phyloP scores from a whole-genome alignment of 2,329 filamentous ascomycete species.

The Podosphaera leucotricha region DNA sequence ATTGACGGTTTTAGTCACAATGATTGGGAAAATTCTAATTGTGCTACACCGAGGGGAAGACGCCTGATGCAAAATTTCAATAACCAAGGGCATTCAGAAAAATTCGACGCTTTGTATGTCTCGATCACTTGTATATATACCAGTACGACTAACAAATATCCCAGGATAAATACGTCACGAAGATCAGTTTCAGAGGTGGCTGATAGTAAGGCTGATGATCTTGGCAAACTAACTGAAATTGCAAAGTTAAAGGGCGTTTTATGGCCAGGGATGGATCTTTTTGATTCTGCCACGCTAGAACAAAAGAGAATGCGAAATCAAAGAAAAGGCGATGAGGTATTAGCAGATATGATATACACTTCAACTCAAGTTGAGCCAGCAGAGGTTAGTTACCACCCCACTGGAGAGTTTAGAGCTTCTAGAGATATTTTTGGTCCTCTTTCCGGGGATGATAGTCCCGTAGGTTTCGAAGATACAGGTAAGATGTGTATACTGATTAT shows the following conservation, averaged over 20 bases:
- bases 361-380: constrained; percentile 38
- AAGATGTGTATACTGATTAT: constrained; percentile 2
- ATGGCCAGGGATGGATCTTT: constrained; percentile 61
- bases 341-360: constrained; percentile 38
- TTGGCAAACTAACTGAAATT: constrained; percentile 11
- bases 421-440: constrained; percentile 37
- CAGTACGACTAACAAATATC: constrained; percentile 1
- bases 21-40: constrained; percentile 7
- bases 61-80: not conserved
- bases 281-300: constrained; percentile 52
- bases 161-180: constrained; percentile 10
- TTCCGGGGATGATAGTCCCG: constrained; percentile 27
- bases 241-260: constrained; percentile 41
- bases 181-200: constrained; percentile 4
- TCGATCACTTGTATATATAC: not conserved
- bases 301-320: constrained; percentile 58
- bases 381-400: constrained; percentile 37
- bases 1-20: constrained; percentile 2
- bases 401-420: constrained; percentile 25
- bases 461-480: constrained; percentile 16
- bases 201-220: constrained; percentile 4
- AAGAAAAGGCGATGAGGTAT: constrained; percentile 49
- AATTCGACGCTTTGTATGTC: not conserved
- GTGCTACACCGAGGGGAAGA: constrained; percentile 12
- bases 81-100: not conserved